Conservation (phyloP, 768 basidiomycete genomes). For the Lactifluus volemus region DNA sequence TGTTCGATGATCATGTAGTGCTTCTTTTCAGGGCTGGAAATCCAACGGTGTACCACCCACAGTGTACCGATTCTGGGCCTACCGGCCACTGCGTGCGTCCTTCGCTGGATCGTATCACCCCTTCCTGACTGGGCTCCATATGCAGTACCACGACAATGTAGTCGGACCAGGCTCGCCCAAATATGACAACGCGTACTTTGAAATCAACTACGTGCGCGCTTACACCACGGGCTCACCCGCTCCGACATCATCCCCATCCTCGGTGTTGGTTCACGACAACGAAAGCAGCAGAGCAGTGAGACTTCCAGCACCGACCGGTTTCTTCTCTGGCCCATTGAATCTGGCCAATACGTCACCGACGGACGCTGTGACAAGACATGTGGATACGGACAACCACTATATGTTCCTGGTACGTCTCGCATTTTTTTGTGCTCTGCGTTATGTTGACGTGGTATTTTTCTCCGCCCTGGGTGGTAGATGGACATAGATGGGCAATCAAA, state of each 20-base stretch:
- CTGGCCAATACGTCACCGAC: neutral
- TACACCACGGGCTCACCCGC: constrained; percentile 34
- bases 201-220: constrained; percentile 58
- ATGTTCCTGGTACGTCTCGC: constrained; percentile 1
- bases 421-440: too few species aligned
- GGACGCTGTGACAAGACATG: neutral
- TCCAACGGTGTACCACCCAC: constrained; percentile 33
- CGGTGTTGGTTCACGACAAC: neutral
- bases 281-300: neutral
- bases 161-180: constrained; percentile 45
- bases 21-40: constrained; percentile 40
- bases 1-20: neutral
- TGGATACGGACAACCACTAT: neutral
- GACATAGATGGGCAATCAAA: too few species aligned
- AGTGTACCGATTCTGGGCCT: constrained; percentile 33
- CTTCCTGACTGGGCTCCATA: neutral
- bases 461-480: too few species aligned
- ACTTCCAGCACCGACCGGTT: constrained; percentile 3
- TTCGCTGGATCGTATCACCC: neutral
- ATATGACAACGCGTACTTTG: constrained; percentile 56
- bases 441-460: too few species aligned
- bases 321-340: neutral
- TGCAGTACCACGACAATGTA: constrained; percentile 46
- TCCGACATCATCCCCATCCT: constrained; percentile 16
- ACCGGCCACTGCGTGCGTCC: constrained; percentile 37